Conservation (phyloP, 1,284 basidiomycete species). For the Heliocybe sulcata region DNA sequence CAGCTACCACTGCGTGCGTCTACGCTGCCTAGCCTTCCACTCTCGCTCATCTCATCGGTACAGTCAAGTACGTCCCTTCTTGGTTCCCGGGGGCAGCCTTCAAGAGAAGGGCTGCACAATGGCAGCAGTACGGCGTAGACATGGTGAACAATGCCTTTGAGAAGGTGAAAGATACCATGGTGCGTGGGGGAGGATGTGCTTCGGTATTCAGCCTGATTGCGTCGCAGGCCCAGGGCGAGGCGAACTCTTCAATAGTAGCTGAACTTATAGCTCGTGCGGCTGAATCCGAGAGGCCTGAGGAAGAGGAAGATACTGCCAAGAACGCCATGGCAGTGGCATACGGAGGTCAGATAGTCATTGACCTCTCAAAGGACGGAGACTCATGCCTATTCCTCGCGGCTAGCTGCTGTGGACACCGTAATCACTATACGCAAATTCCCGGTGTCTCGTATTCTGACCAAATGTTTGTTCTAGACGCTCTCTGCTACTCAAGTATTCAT, state of each 20-base stretch:
- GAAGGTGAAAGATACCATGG: slow-evolving; percentile 49
- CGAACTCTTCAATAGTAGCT: too few relatives aligned
- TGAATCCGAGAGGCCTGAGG: neutral
- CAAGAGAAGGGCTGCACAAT: slow-evolving; percentile 40
- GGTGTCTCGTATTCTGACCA: too few relatives aligned
- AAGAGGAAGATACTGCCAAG: neutral
- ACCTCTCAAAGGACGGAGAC: too few relatives aligned
- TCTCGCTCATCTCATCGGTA: neutral
- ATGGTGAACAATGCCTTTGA: slow-evolving; percentile 60
- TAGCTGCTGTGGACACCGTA: too few relatives aligned
- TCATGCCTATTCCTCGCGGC: too few relatives aligned
- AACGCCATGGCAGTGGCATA: neutral
- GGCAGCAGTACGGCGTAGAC: slow-evolving; percentile 61
- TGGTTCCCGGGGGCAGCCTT: slow-evolving; percentile 29
- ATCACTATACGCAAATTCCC: too few relatives aligned
- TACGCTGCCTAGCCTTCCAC: neutral
- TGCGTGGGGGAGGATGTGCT: slow-evolving; percentile 18
- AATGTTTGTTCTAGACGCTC: slow-evolving; percentile 3
- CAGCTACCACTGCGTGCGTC: neutral
- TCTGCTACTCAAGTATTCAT: slow-evolving; percentile 11
- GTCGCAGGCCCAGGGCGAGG: too few relatives aligned
- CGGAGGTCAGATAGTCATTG: too few relatives aligned
- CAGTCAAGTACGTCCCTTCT: slow-evolving; percentile 24
- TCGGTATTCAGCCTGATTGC: too few relatives aligned
- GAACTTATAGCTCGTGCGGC: neutral